Percentiles rank a stretch among this genome's conserved stretches.
These are phyloP conservation scores for Aspergillus jensenii DNA, from an alignment of 2,329 filamentous ascomycete species.

Conservation along the genomic window DNA sequence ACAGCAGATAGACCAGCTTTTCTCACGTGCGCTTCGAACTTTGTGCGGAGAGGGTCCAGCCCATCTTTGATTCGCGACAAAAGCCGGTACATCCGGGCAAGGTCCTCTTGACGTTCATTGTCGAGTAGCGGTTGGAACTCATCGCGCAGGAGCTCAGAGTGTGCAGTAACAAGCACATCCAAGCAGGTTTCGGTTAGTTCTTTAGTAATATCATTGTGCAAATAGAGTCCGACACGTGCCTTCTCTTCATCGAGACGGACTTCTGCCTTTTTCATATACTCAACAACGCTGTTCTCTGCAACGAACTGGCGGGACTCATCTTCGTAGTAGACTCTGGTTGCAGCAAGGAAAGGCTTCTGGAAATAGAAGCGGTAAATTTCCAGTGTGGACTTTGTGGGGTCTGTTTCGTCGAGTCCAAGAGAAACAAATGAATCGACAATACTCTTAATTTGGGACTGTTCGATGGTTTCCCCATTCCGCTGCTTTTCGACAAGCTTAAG, in stretches of 20 bases:
- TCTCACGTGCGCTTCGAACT: conserved; percentile 89
- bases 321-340: conserved; percentile 83
- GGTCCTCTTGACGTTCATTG: conserved; percentile 91
- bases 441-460: conserved; percentile 93
- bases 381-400: conserved; percentile 88
- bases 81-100: conserved; percentile 93
- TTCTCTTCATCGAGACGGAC: conserved; percentile 86
- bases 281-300: conserved; percentile 93
- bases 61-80: conserved; percentile 87
- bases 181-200: conserved; percentile 86
- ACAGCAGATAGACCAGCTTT: conserved; percentile 86
- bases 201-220: conserved; percentile 84
- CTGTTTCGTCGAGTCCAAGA: conserved; percentile 87
- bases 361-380: conserved; percentile 94
- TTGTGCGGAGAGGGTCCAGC: conserved; percentile 79
- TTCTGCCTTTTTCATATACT: conserved; percentile 99
- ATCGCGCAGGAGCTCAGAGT: conserved; percentile 81
- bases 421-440: conserved; percentile 97
- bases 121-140: conserved; percentile 95
- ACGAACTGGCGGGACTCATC: conserved; percentile 93
- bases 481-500: conserved; percentile 96
- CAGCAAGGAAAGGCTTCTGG: conserved; percentile 84
- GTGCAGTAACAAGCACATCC: conserved; percentile 82
- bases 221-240: conserved; percentile 85
- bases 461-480: conserved; percentile 94